phyloP scores from a whole-genome alignment of 1,284 basidiomycete genomes.

The Pseudozyma flocculosa region DNA sequence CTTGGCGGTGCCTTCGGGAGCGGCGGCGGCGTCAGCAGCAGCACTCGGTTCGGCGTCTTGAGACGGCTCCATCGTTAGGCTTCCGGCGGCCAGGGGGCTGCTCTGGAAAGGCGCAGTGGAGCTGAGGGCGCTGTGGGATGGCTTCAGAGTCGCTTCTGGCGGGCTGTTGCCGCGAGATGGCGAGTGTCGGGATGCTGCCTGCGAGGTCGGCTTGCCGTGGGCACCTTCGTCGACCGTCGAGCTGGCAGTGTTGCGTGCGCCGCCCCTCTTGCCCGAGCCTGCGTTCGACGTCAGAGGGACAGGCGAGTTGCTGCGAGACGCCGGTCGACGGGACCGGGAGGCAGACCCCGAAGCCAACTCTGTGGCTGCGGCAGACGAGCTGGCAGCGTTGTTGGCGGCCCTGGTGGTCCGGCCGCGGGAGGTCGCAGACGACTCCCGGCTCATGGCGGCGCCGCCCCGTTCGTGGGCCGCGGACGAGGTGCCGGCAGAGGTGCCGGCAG shows the following conservation, averaged over 20 bases:
- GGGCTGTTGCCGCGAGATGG: slow-evolving; percentile 26
- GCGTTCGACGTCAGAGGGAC: slow-evolving; percentile 17
- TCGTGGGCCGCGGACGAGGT: slow-evolving; percentile 7
- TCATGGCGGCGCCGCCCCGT: slow-evolving; percentile 13
- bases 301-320: slow-evolving; percentile 28
- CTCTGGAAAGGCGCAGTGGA: slow-evolving; percentile 36
- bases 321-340: slow-evolving; percentile 23
- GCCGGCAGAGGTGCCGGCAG: slow-evolving; percentile 2
- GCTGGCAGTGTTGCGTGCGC: slow-evolving; percentile 18
- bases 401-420: slow-evolving; percentile 17
- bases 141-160: slow-evolving; percentile 20
- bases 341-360: too few relatives aligned
- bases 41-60: slow-evolving; percentile 17
- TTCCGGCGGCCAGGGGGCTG: slow-evolving; percentile 32
- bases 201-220: slow-evolving; percentile 3
- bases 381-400: slow-evolving; percentile 3
- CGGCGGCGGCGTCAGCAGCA: slow-evolving; percentile 15
- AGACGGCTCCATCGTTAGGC: slow-evolving; percentile 37
- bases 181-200: slow-evolving; percentile 1
- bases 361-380: too few relatives aligned
- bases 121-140: slow-evolving; percentile 14
- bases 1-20: neutral
- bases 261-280: slow-evolving; percentile 7
- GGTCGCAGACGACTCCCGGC: slow-evolving; percentile 18
- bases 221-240: slow-evolving; percentile 16